phyloP scores from a whole-genome alignment of 2,329 filamentous ascomycete genomes.

The Cordyceps tenuipes region DNA sequence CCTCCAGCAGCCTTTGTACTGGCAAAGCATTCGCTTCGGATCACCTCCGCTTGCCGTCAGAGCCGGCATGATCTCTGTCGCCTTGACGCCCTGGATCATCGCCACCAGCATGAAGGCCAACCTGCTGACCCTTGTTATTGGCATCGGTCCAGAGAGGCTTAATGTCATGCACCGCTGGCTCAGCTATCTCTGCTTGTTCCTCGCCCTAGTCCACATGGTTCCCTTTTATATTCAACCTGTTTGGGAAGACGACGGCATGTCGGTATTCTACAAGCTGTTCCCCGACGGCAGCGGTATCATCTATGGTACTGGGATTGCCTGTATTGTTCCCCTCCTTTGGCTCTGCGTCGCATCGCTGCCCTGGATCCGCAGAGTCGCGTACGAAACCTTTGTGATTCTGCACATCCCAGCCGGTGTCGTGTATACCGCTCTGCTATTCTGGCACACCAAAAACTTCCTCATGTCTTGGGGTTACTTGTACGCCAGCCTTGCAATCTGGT shows the following conservation, averaged over 20 bases:
- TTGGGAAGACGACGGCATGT: constrained; percentile 68
- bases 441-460: constrained; percentile 91
- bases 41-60: constrained; percentile 83
- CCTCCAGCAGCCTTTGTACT: constrained; percentile 81
- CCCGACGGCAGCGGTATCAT: constrained; percentile 56
- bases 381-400: constrained; percentile 75
- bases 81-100: constrained; percentile 88
- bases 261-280: constrained; percentile 63
- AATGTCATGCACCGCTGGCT: constrained; percentile 93
- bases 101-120: constrained; percentile 89
- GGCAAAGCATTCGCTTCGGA: constrained; percentile 75
- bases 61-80: constrained; percentile 84
- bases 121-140: constrained; percentile 71
- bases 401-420: constrained; percentile 75
- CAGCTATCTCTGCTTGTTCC: constrained; percentile 74
- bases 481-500: constrained; percentile 71
- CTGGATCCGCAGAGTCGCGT: constrained; percentile 65
- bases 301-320: constrained; percentile 80
- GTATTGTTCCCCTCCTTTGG: constrained; percentile 71
- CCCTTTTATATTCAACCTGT: constrained; percentile 87
- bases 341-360: constrained; percentile 81
- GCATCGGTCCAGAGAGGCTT: constrained; percentile 83
- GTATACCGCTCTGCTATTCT: constrained; percentile 81
- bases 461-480: constrained; percentile 86
- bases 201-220: constrained; percentile 75